Base-by-base conservation (phyloP, 495 filamentous ascomycete genomes). In the Penicillium odoratum region DNA sequence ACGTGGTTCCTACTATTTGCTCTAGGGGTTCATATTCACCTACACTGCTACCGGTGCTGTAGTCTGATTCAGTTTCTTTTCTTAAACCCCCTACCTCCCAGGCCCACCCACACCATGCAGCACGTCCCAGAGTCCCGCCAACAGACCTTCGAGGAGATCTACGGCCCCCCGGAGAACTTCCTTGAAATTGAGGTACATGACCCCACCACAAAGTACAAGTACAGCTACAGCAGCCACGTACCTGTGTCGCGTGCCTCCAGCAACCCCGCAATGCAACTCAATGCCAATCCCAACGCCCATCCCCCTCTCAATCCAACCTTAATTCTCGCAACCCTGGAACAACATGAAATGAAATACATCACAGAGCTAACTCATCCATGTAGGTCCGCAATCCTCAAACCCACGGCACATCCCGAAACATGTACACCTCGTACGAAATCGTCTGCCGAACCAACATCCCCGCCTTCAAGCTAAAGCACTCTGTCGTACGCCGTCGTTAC, bases 341-440 rank as follows among this genome's bases (percentile, higher is more conserved):
- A 2, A 21, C 21, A 21, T 21, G 21, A 21, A 21, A 21, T 2
- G 21, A 21, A 21, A 1, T 21, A 21, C 21, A 21, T 21, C 21
- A 21, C 21, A 21, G 21, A 21, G 21, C 21, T 21, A 21, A 21
- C 21, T 21, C 21, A 21, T 21, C 21, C 21, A 26, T 56, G 43
- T 55, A 97, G 93, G 92, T 98, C 66, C 88, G 89, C 66, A 94
- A 95, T 67, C 94, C 94, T 15, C 92, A 92, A 74, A 98, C 94
- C 25, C 94, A 96, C 66, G 93, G 93, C 65, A 90, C 92, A 60
- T 93, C 93, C 50, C 88, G 93, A 47, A 86, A 87, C 76, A 97
- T 97, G 93, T 97, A 97, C 80, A 98, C 94, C 47, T 92, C 93
- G 77, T 98, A 98, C 77, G 93, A 97, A 75, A 96, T 98, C 64